These are phyloP conservation scores for Zopfia rhizophila DNA, from an alignment of 2,329 filamentous ascomycete species.

Conservation along the genomic window DNA sequence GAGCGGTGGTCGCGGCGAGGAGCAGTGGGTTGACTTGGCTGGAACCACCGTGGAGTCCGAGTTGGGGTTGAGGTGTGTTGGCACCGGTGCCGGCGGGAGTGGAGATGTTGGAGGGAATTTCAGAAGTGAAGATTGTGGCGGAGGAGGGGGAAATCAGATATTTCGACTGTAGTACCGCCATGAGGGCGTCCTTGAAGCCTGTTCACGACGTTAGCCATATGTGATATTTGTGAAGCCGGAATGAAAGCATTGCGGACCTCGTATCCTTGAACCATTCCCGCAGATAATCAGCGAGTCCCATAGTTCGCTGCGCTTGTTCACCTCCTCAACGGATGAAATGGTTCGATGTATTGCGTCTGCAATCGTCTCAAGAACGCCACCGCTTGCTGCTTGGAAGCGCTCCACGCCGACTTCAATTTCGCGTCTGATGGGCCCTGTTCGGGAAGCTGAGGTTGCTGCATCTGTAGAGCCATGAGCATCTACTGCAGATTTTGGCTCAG, in stretches of 20 bases:
- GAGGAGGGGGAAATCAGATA: slow-evolving; percentile 92
- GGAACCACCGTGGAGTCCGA: slow-evolving; percentile 59
- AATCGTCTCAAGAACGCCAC: slow-evolving; percentile 82
- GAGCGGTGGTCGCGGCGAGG: slow-evolving; percentile 86
- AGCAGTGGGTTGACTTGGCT: slow-evolving; percentile 87
- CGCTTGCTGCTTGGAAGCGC: slow-evolving; percentile 72
- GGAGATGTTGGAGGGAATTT: slow-evolving; percentile 91
- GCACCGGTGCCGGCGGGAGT: slow-evolving; percentile 91
- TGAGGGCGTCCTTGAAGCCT: slow-evolving; percentile 89
- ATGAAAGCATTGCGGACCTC: slow-evolving; percentile 56
- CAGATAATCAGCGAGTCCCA: slow-evolving; percentile 95
- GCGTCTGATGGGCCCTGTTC: slow-evolving; percentile 53
- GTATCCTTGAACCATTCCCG: slow-evolving; percentile 80
- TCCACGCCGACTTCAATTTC: slow-evolving; percentile 83
- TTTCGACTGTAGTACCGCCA: slow-evolving; percentile 80
- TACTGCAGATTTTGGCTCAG: slow-evolving; percentile 32
- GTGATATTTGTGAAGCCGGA: slow-evolving; percentile 21
- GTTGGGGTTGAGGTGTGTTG: slow-evolving; percentile 80
- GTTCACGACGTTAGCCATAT: slow-evolving; percentile 44
- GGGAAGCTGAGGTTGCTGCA: slow-evolving; percentile 22
- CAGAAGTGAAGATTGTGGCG: slow-evolving; percentile 95
- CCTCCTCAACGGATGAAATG: slow-evolving; percentile 83
- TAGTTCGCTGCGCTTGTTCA: slow-evolving; percentile 83
- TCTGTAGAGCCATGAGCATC: slow-evolving; percentile 43
- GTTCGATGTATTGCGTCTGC: slow-evolving; percentile 85